phyloP scores from a whole-genome alignment of 73 alveolate species.

The Paramecium primaurelia region DNA sequence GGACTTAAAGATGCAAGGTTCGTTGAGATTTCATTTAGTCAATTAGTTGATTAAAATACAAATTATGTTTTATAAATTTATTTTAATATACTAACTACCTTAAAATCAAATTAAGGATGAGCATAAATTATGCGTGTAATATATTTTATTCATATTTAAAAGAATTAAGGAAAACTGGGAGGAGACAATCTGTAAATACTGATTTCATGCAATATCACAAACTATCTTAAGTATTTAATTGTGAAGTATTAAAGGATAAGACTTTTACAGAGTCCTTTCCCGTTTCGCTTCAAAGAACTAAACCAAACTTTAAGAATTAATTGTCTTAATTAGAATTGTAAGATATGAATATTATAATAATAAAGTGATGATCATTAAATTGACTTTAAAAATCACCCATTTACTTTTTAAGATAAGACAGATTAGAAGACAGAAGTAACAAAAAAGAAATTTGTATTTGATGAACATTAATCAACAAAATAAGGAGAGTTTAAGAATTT shows the following conservation, averaged over 20 bases:
- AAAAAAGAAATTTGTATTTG: conserved; percentile 29
- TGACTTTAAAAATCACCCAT: background rate
- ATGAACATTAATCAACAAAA: background rate
- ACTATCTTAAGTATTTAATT: background rate
- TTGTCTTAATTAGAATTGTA: conserved; percentile 5
- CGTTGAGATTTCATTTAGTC: background rate
- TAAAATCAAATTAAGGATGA: conserved; percentile 34
- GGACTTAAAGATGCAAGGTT: conserved; percentile 39
- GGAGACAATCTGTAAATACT: background rate
- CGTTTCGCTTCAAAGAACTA: background rate
- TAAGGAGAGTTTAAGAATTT: conserved; percentile 17
- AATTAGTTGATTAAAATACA: background rate
- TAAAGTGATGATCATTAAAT: background rate
- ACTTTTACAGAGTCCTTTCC: conserved; percentile 37
- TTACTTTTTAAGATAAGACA: background rate
- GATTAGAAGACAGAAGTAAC: conserved; percentile 33
- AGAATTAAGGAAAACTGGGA: background rate
- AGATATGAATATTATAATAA: background rate
- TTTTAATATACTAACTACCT: conserved; percentile 27
- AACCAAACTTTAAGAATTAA: background rate
- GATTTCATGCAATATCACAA: conserved; percentile 7
- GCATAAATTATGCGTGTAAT: conserved; percentile 40
- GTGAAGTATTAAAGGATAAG: background rate
- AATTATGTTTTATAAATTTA: background rate
- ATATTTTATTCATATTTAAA: background rate